These are phyloP conservation scores for Eragrostis curvula DNA, from an alignment of 176 grass and related monocot species.

Conservation along the genomic window DNA sequence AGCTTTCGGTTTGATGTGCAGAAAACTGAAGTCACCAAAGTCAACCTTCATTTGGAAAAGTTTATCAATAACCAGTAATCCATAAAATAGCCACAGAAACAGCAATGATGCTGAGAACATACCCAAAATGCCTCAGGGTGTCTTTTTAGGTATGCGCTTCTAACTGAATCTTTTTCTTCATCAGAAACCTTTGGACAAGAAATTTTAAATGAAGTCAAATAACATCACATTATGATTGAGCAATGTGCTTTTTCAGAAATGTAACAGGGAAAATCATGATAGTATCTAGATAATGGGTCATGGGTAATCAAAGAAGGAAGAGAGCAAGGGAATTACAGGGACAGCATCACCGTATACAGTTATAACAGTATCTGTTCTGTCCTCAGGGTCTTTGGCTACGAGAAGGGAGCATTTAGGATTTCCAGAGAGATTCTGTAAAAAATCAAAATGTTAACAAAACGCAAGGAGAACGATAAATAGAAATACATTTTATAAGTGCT, in stretches of 20 bases:
- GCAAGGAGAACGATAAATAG: slow-evolving; percentile 16
- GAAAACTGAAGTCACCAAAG: slow-evolving; percentile 91
- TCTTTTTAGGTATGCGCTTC: slow-evolving; percentile 73
- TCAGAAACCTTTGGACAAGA: slow-evolving; percentile 56
- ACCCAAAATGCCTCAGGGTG: slow-evolving; percentile 97
- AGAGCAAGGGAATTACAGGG: slow-evolving; percentile 52
- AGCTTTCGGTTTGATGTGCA: slow-evolving; percentile 84
- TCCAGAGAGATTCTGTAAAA: slow-evolving; percentile 73
- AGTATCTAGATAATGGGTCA: slow-evolving; percentile 6
- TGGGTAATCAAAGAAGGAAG: background rate
- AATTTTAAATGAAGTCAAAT: background rate
- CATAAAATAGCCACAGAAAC: slow-evolving; percentile 9
- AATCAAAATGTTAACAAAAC: background rate
- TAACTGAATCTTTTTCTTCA: slow-evolving; percentile 64
- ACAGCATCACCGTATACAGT: slow-evolving; percentile 87
- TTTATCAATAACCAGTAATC: slow-evolving; percentile 31
- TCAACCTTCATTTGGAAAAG: slow-evolving; percentile 72
- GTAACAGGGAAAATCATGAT: slow-evolving; percentile 1
- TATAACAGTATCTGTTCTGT: slow-evolving; percentile 95
- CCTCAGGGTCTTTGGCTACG: slow-evolving; percentile 88
- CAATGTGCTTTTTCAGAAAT: background rate
- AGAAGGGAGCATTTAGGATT: slow-evolving; percentile 91
- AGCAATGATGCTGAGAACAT: slow-evolving; percentile 20
- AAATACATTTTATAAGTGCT: slow-evolving; percentile 15
- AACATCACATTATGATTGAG: background rate